Conservation (phyloP, 2,329 filamentous ascomycete species). For the Colletotrichum agaves region DNA sequence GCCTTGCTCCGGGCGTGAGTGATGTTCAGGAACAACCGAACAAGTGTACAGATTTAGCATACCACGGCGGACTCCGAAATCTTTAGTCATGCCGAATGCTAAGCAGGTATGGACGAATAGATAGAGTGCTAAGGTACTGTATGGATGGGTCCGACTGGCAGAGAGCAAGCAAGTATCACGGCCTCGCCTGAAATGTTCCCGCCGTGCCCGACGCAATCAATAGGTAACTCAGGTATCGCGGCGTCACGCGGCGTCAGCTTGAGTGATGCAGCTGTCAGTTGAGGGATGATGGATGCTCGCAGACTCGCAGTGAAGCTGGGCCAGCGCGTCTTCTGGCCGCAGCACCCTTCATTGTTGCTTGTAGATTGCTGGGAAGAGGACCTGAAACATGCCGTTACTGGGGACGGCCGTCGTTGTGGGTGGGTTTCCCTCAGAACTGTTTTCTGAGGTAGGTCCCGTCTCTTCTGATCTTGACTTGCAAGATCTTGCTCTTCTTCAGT, state of each 20-base stretch:
- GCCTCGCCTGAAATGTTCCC: constrained; percentile 11
- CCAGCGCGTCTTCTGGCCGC: neutral
- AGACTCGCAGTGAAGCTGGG: neutral
- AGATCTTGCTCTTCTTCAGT: too few relatives aligned
- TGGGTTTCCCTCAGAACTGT: constrained; percentile 2
- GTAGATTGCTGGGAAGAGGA: constrained; percentile 28
- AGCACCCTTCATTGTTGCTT: constrained; percentile 29
- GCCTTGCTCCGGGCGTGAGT: neutral
- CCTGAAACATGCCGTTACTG: constrained; percentile 30
- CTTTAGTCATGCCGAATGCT: constrained; percentile 24
- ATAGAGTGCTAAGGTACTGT: constrained; percentile 1
- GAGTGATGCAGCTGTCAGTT: constrained; percentile 1
- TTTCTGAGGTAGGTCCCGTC: too few relatives aligned
- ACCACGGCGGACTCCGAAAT: constrained; percentile 26
- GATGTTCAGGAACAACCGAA: neutral
- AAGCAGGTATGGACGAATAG: constrained; percentile 21
- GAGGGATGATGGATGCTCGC: constrained; percentile 11
- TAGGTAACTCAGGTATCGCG: constrained; percentile 2
- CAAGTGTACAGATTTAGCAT: constrained; percentile 15
- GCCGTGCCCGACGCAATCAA: constrained; percentile 5
- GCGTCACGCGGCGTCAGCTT: constrained; percentile 6
- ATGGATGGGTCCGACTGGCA: neutral
- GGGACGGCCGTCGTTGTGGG: constrained; percentile 18
- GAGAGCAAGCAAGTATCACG: constrained; percentile 10
- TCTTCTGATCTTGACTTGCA: neutral